Percentiles rank a stretch among this genome's conserved stretches.
Conservation (phyloP, 371 early-diverging fungal genomes). For the Mucor piriformis region DNA sequence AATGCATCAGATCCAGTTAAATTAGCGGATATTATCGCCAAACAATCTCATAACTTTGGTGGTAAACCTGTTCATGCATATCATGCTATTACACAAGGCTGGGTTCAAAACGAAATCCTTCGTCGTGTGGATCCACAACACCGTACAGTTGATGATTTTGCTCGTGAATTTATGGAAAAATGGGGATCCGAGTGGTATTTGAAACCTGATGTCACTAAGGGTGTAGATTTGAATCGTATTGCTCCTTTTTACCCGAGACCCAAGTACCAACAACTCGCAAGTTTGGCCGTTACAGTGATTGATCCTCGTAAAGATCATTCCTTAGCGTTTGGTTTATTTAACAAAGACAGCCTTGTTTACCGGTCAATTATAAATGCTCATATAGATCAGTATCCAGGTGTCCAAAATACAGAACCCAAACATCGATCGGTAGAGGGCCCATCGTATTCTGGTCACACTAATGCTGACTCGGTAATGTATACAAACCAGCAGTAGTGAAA, state of each 20-base stretch:
- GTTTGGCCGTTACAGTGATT: not conserved
- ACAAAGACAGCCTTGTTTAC: slow-evolving; percentile 12
- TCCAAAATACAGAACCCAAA: slow-evolving; percentile 8
- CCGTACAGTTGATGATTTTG: slow-evolving; percentile 60
- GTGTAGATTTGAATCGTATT: slow-evolving; percentile 38
- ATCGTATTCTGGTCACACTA: slow-evolving; percentile 56
- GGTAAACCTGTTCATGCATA: slow-evolving; percentile 60
- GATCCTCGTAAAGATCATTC: slow-evolving; percentile 4
- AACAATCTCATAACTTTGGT: slow-evolving; percentile 65
- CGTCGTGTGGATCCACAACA: slow-evolving; percentile 59
- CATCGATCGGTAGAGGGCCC: slow-evolving; percentile 30
- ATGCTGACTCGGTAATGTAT: slow-evolving; percentile 59
- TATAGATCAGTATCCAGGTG: not conserved
- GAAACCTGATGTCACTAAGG: slow-evolving; percentile 33
- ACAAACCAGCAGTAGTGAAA: no score
- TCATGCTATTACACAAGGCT: slow-evolving; percentile 71
- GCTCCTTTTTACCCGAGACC: slow-evolving; percentile 2
- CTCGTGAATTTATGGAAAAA: slow-evolving; percentile 45
- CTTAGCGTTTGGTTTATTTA: not conserved
- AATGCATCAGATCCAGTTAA: slow-evolving; percentile 32
- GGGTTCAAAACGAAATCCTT: slow-evolving; percentile 74
- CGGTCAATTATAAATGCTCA: not conserved
- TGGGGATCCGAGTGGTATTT: slow-evolving; percentile 62
- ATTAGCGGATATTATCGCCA: slow-evolving; percentile 50
- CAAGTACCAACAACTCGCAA: not conserved